Evolutionary conservation across 2,329 filamentous ascomycete species (phyloP).

Genomic region (Phialophora verrucosa): DNA sequence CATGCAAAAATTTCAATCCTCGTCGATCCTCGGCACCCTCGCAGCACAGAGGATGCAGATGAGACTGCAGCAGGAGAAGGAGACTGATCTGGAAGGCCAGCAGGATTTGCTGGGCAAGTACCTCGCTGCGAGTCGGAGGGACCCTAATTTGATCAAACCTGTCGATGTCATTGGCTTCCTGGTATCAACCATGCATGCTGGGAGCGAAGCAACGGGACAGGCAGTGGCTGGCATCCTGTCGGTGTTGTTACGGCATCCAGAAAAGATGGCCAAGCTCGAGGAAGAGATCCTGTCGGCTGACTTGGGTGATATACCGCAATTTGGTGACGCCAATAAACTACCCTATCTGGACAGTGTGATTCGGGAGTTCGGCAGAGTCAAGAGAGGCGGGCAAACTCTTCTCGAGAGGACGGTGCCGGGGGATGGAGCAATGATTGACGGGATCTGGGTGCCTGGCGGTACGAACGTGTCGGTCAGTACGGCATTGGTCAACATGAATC

Average conservation of each 20-base stretch:
- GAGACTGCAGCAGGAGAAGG: constrained; percentile 6
- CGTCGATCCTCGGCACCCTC: constrained; percentile 19
- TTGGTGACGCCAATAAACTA: constrained; percentile 66
- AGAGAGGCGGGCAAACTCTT: constrained; percentile 21
- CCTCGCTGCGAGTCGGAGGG: constrained; percentile 70
- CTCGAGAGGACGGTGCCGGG: constrained; percentile 39
- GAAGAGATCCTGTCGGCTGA: constrained; percentile 26
- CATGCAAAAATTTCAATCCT: not conserved
- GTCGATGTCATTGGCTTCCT: constrained; percentile 23
- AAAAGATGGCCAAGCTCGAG: constrained; percentile 18
- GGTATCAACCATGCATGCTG: constrained; percentile 33
- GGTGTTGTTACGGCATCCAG: constrained; percentile 55
- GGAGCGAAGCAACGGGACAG: constrained; percentile 28
- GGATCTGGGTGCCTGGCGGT: constrained; percentile 24
- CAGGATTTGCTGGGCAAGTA: constrained; percentile 78
- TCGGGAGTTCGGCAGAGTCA: constrained; percentile 27
- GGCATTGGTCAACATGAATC: constrained; percentile 51
- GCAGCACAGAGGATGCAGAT: constrained; percentile 16
- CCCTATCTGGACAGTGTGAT: constrained; percentile 29
- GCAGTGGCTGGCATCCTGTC: constrained; percentile 29
- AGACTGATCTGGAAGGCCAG: constrained; percentile 13
- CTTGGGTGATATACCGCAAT: constrained; percentile 14
- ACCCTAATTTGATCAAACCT: constrained; percentile 22
- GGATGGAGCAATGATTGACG: constrained; percentile 28
- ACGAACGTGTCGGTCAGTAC: constrained; percentile 37